These are phyloP conservation scores for Schizosaccharomyces osmophilus DNA, from an alignment of 805 yeast genomes.

Conservation along the genomic window DNA sequence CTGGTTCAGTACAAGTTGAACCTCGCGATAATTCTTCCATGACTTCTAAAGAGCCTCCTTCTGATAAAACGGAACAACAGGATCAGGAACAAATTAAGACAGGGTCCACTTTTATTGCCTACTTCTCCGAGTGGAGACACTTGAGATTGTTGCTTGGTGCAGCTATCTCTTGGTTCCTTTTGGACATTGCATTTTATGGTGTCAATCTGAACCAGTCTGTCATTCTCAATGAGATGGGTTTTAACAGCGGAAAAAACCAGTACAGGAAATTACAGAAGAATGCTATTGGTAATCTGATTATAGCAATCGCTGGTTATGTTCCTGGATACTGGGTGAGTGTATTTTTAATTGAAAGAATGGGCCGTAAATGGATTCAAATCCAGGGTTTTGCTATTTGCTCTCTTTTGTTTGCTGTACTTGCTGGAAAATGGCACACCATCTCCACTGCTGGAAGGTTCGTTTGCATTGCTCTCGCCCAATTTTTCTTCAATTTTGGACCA, in stretches of 20 bases:
- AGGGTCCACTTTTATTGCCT: slow-evolving; percentile 28
- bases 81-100: background rate
- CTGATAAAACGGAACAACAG: background rate
- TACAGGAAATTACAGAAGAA: slow-evolving; percentile 47
- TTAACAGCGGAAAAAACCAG: slow-evolving; percentile 44
- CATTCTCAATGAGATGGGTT: slow-evolving; percentile 65
- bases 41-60: background rate
- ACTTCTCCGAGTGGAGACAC: slow-evolving; percentile 70
- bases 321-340: slow-evolving; percentile 83
- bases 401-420: slow-evolving; percentile 48
- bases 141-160: slow-evolving; percentile 67
- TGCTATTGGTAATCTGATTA: slow-evolving; percentile 79
- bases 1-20: background rate
- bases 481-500: slow-evolving; percentile 83
- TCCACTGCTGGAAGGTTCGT: slow-evolving; percentile 45
- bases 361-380: slow-evolving; percentile 66
- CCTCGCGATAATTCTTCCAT: no score
- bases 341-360: slow-evolving; percentile 55
- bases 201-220: slow-evolving; percentile 59
- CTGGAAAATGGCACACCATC: slow-evolving; percentile 58
- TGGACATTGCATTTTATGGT: slow-evolving; percentile 82
- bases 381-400: slow-evolving; percentile 55
- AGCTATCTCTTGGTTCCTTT: slow-evolving; percentile 74
- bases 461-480: slow-evolving; percentile 55
- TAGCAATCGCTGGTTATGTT: slow-evolving; percentile 81